Conservation (phyloP, 2,329 filamentous ascomycete genomes). For the Huntiella abstrusa region DNA sequence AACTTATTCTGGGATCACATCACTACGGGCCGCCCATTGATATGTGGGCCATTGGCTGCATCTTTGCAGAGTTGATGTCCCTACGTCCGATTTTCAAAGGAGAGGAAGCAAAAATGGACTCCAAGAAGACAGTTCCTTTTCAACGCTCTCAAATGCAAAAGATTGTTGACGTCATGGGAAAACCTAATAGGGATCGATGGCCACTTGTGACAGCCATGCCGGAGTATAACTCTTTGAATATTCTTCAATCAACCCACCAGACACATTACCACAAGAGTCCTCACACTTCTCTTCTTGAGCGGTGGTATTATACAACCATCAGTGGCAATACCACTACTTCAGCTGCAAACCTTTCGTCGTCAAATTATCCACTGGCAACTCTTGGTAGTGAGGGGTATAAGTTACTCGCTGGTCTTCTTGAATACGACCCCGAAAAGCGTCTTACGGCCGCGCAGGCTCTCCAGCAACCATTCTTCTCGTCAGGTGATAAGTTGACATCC, state of each 20-base stretch:
- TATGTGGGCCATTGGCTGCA: constrained; percentile 94
- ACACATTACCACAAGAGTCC: constrained; percentile 16
- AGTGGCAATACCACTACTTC: constrained; percentile 35
- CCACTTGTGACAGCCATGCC: constrained; percentile 69
- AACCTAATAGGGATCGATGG: constrained; percentile 80
- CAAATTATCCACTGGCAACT: constrained; percentile 29
- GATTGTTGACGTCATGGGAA: constrained; percentile 88
- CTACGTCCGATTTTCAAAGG: constrained; percentile 94
- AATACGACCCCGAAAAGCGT: constrained; percentile 82
- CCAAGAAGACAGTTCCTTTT: constrained; percentile 92
- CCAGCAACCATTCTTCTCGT: constrained; percentile 76
- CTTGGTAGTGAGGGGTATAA: constrained; percentile 64
- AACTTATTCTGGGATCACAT: constrained; percentile 76
- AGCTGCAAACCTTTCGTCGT: constrained; percentile 23
- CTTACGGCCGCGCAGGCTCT: constrained; percentile 76
- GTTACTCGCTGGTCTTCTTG: constrained; percentile 62
- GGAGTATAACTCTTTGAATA: constrained; percentile 53
- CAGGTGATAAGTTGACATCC: constrained; percentile 50
- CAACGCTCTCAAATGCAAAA: constrained; percentile 98
- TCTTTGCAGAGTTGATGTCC: constrained; percentile 84
- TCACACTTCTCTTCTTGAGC: constrained; percentile 42
- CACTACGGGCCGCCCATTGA: constrained; percentile 97
- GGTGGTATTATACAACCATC: constrained; percentile 59
- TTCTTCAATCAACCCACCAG: constrained; percentile 16
- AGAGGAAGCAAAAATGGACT: constrained; percentile 97